Percentiles rank a stretch among this genome's conserved stretches.
phyloP scores from a whole-genome alignment of 768 basidiomycete genomes.

The Phylloporus rhodoxanthus region DNA sequence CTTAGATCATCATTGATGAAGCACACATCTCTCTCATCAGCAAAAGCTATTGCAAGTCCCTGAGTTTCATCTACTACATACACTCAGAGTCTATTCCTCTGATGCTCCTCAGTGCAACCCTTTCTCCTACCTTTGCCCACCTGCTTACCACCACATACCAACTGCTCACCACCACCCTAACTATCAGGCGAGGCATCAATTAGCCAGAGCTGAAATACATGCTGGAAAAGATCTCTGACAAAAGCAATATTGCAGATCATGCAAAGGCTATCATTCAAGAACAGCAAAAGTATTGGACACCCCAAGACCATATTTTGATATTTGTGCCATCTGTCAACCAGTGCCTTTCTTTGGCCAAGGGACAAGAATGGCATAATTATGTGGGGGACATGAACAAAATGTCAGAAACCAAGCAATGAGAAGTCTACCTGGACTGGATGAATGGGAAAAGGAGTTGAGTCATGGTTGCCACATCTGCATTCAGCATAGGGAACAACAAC shows the following conservation, averaged over 20 bases:
- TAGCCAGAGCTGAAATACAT: conserved; percentile 6
- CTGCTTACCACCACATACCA: conserved; percentile 3
- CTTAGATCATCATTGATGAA: conserved; percentile 21
- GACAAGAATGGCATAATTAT: conserved; percentile 5
- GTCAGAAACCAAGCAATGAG: background rate
- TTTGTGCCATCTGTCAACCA: conserved; percentile 5
- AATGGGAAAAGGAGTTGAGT: background rate
- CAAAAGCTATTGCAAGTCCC: conserved; percentile 5
- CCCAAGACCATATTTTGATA: background rate
- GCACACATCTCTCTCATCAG: conserved; percentile 14
- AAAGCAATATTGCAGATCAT: accelerated
- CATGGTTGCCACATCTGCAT: conserved; percentile 21
- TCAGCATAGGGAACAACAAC: conserved; percentile 28
- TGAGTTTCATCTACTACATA: background rate
- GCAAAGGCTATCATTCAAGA: background rate
- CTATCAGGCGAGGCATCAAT: background rate
- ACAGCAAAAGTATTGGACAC: background rate
- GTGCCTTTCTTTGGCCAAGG: background rate
- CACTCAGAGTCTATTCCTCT: conserved; percentile 7
- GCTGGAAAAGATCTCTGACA: conserved; percentile 2
- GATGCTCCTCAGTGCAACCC: conserved; percentile 19
- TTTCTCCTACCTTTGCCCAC: background rate
- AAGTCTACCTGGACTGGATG: conserved; percentile 7
- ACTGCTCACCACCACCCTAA: background rate
- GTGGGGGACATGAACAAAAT: conserved; percentile 6